A percentile compares a stretch with the other conserved stretches of the same genome.
Conservation (phyloP, 2,329 filamentous ascomycete genomes). For the Botryotinia globosa region DNA sequence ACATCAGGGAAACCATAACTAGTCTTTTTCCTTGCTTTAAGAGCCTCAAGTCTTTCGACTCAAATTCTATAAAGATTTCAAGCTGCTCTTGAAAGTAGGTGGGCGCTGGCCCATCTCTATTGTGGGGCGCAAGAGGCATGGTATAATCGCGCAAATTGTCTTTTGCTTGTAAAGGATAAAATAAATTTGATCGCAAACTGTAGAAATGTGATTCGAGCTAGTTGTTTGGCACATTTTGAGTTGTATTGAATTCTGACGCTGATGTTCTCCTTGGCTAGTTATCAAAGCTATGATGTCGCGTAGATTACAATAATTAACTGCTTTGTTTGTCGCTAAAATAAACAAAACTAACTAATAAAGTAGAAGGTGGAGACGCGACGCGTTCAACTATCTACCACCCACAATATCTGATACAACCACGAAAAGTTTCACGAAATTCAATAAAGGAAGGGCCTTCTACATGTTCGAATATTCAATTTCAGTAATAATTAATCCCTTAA, state of each 20-base stretch:
- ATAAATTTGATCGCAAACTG: neutral
- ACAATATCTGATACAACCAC: neutral
- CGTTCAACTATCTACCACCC: neutral
- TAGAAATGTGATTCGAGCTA: neutral
- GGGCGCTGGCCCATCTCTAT: neutral
- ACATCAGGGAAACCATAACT: neutral
- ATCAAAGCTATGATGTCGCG: neutral
- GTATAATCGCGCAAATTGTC: neutral
- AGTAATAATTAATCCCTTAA: neutral
- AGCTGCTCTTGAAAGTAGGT: neutral
- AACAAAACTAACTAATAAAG: neutral
- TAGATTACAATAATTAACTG: neutral
- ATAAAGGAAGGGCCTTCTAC: neutral
- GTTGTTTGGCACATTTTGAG: neutral
- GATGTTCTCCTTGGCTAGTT: neutral
- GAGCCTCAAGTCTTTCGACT: neutral
- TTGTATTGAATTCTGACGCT: neutral
- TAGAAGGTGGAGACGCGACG: neutral
- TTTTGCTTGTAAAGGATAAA: neutral
- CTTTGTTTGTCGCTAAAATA: slow-evolving; percentile 1
- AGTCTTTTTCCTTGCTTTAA: neutral
- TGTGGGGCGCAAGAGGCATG: too few species aligned
- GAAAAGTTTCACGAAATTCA: neutral
- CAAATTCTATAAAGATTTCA: neutral
- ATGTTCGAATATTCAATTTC: neutral